Evolutionary conservation across 2,329 filamentous ascomycete species (phyloP).

Genomic region (Zarea fungicola): DNA sequence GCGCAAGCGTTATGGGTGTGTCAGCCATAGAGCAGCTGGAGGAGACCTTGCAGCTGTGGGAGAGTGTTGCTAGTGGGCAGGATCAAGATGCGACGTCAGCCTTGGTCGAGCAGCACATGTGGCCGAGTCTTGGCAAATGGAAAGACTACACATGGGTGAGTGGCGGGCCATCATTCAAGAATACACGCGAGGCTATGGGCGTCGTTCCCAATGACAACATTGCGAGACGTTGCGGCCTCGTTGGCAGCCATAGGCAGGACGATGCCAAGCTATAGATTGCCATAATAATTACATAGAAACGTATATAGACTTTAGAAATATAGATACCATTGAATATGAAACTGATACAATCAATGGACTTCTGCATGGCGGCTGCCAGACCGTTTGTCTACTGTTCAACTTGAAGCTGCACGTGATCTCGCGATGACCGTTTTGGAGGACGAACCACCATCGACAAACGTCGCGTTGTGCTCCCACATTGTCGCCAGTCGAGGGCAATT

Average conservation of each 20-base stretch:
- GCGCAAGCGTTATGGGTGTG: conserved; percentile 60
- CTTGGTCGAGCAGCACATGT: conserved; percentile 42
- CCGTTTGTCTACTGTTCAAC: no score
- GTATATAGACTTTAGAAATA: background rate
- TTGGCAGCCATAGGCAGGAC: background rate
- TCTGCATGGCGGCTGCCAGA: no score
- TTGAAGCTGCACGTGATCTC: conserved; percentile 5
- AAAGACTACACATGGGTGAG: conserved; percentile 61
- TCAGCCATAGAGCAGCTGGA: conserved; percentile 58
- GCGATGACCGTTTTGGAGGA: background rate
- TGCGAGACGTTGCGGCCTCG: conserved; percentile 20
- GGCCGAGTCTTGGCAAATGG: conserved; percentile 54
- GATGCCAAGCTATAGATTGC: background rate
- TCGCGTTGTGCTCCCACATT: background rate
- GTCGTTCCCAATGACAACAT: conserved; percentile 27
- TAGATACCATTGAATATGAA: background rate
- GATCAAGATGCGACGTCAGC: conserved; percentile 24
- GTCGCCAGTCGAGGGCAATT: background rate
- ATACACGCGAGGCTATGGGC: conserved; percentile 27
- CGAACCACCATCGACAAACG: background rate
- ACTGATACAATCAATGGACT: background rate
- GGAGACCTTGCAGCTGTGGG: conserved; percentile 55
- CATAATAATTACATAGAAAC: background rate
- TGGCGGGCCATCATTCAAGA: conserved; percentile 43
- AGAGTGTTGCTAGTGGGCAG: conserved; percentile 38